phyloP scores from a whole-genome alignment of 75 land plant species.

The Cupressus sempervirens region DNA sequence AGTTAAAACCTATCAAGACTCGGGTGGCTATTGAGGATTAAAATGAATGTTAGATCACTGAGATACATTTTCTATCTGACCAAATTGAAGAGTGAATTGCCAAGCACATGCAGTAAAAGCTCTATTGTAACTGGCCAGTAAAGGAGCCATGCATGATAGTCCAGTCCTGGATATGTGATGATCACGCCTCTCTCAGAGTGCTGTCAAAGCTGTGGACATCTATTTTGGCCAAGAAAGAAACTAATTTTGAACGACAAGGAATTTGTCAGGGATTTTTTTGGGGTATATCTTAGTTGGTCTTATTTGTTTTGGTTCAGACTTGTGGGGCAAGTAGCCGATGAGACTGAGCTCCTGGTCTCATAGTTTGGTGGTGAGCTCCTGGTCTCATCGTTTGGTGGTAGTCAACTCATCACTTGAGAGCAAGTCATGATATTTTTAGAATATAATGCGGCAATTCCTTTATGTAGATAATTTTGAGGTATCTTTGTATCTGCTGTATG shows the following conservation, averaged over 20 bases:
- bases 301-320: background rate
- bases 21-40: conserved; percentile 31
- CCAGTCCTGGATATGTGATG: background rate
- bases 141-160: conserved; percentile 8
- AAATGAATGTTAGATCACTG: background rate
- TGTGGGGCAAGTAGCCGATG: background rate
- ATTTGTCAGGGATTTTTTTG: background rate
- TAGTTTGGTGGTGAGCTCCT: background rate
- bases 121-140: background rate
- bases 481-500: conserved; percentile 5
- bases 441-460: conserved; percentile 5
- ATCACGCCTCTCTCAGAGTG: background rate
- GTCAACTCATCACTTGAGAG: background rate
- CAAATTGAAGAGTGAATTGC: background rate
- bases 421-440: background rate
- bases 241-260: background rate
- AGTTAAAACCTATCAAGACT: conserved; percentile 89
- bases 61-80: background rate
- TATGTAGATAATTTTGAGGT: conserved; percentile 12
- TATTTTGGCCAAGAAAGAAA: background rate
- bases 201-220: background rate
- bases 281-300: background rate
- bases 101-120: background rate
- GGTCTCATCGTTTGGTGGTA: background rate
- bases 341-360: background rate